phyloP scores from a whole-genome alignment of 2,329 filamentous ascomycete genomes.

The Aureobasidium leucospermi region DNA sequence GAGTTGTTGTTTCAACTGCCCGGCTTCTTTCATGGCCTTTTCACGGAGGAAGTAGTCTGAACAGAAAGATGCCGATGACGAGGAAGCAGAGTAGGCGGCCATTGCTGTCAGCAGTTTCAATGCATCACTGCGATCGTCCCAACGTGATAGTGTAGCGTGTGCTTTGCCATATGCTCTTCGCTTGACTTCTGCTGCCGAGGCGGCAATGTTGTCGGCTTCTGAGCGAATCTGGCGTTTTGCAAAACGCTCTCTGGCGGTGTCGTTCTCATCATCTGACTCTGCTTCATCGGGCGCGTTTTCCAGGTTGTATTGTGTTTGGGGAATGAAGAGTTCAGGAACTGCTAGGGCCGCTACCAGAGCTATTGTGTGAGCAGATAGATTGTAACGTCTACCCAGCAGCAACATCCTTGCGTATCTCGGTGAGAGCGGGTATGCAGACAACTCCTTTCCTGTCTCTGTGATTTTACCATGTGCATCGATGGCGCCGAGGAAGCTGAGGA shows the following conservation, averaged over 20 bases:
- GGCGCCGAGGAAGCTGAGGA: constrained; percentile 79
- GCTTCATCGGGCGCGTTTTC: constrained; percentile 36
- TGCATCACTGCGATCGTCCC: constrained; percentile 78
- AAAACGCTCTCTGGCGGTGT: constrained; percentile 13
- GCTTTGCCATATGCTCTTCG: constrained; percentile 61
- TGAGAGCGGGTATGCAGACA: constrained; percentile 83
- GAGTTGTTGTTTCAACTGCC: constrained; percentile 75
- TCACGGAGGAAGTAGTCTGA: constrained; percentile 74
- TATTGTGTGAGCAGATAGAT: constrained; percentile 77
- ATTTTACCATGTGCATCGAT: constrained; percentile 61
- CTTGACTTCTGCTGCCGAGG: constrained; percentile 49
- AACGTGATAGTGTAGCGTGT: constrained; percentile 69
- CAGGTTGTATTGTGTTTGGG: constrained; percentile 55
- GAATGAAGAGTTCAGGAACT: constrained; percentile 79
- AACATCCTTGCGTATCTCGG: constrained; percentile 89
- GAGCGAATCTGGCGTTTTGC: constrained; percentile 36
- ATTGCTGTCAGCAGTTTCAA: constrained; percentile 88
- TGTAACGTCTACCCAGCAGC: constrained; percentile 75
- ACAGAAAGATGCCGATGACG: constrained; percentile 55
- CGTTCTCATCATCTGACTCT: constrained; percentile 23
- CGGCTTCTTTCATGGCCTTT: constrained; percentile 81
- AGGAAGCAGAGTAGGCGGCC: constrained; percentile 54
- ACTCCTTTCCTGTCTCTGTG: constrained; percentile 69
- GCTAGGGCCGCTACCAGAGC: constrained; percentile 83
- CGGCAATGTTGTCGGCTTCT: constrained; percentile 62